Conservation (phyloP, 495 filamentous ascomycete genomes). For the Neurospora cerealis region DNA sequence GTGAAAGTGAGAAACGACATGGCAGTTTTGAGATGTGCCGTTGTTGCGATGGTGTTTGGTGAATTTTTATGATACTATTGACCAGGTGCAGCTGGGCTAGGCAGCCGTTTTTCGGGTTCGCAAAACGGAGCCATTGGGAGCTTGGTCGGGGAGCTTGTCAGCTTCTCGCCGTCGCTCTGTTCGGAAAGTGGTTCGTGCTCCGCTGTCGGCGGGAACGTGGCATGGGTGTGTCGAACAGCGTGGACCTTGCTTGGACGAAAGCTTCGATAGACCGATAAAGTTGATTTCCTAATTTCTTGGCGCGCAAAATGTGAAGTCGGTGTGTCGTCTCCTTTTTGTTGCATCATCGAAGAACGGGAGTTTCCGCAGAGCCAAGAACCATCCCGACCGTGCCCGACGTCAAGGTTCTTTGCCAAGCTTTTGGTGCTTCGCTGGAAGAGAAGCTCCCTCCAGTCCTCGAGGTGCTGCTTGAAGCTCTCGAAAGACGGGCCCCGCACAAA, state of each 20-base stretch:
- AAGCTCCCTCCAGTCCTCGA: neutral
- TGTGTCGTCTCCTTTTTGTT: neutral
- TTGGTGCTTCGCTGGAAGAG: neutral
- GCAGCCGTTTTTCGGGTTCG: neutral
- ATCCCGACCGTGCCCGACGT: neutral
- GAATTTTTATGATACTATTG: neutral
- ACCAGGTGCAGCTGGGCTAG: neutral
- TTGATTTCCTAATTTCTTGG: neutral
- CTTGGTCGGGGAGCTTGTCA: neutral
- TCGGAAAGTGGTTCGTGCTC: neutral
- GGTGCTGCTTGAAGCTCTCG: neutral
- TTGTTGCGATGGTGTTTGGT: neutral
- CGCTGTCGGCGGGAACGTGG: neutral
- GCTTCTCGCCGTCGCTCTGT: neutral
- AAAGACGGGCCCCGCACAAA: slow-evolving; percentile 14
- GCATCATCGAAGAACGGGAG: neutral
- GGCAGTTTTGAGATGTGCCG: neutral
- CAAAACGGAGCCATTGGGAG: neutral
- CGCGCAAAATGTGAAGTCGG: neutral
- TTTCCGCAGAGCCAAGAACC: neutral
- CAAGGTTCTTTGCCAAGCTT: neutral
- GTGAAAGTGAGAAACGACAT: neutral
- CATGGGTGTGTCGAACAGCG: neutral
- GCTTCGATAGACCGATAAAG: neutral
- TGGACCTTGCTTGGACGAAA: neutral